Evolutionary conservation across 2,329 filamentous ascomycete species (phyloP), one percentile per base, ranked within the genome.

Genomic region (Curvularia eragrostidis): DNA sequence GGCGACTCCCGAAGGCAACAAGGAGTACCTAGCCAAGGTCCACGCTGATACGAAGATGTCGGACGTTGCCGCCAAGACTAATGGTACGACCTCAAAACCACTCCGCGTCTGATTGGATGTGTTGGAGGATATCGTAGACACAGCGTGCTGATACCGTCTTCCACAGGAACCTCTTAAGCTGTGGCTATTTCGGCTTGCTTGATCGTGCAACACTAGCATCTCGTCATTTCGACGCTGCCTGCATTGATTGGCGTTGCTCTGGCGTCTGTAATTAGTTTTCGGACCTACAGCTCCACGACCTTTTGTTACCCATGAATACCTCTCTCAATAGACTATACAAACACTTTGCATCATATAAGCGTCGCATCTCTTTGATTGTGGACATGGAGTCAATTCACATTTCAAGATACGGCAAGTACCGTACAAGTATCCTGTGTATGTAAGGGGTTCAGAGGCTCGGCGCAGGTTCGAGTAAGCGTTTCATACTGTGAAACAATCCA

Each of bases 1-100:
- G 63, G 76, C 75, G 26, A 77, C 75, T 8, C 74, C 75, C 28
- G 71, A 71, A 52, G 76, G 76, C 61, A 76, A 75, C 66, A 77
- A 78, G 66, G 70, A 65, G 36, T 78, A 77, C 60, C 64, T 74
- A 39, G 56, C 67, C 36, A 77, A 77, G 64, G 65, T 70, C 30
- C 68, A 77, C 52, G 64, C 69, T 24, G 75, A 77, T 49, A 70
- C 71, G 43, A 72, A 73, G 57, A 76, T 75, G 74, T 61, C 66
- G 4, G 72, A 68, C 46, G 60, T 68, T 28, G 62, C 55, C 15
- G 32, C 65, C 34, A 68, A 63, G 50, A 66, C 65, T n/a, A 75
- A 76, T 48, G 73, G 73, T 66, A 67, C 59, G 54, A n/a, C 26
- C 38, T 46, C 44, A 15, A 36, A 30, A 38, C 49, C 43, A 21